Evolutionary conservation across 169 alveolate genomes (phyloP), one percentile per base, ranked within the genome.

Genomic region (Cytauxzoon felis): DNA sequence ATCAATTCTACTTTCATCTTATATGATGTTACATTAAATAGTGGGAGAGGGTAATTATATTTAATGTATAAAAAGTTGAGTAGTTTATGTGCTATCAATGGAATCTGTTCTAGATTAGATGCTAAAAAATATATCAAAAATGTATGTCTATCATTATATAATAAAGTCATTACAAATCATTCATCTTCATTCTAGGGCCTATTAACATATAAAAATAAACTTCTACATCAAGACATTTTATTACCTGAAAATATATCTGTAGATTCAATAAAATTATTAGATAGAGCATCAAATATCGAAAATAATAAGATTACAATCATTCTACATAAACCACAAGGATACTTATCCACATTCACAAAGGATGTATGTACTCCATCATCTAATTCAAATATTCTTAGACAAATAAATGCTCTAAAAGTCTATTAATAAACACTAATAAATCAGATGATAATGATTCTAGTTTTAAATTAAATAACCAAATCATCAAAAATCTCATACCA

Each of bases 261-360:
- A 5, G 33, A 48, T 5, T n/a, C 57, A 21, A 24, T 76, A 5
- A 40, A 51, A 18, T 26, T 76, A 2, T 5, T 32, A 23, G 34
- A 38, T 1, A 47, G 71, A n/a, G 70, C 23, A 27, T 16, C 18
- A 21, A 33, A 13, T 19, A 21, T 53, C 0, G 54, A 34, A 11
- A 27, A 59, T 8, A 42, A 40, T 57, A 66, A 66, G 69, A 40
- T 76, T 5, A 24, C 81, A 7, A 62, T 76, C 5, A 21, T 76
- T 9, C 30, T 76, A 27, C 86, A 76, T 62, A 76, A 76, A 43
- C 86, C 86, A 9, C 53, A 42, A n/a, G 76, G 78, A 6, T 76
- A 66, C 34, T 29, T 67, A 8, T 76, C 86, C 23, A 66, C 75
- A 2, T 66, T 26, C 23, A 56, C 42, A 8, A 56, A 30, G 26